phyloP scores from a whole-genome alignment of 129 eudicot genomes.

The Oenanthe sinensis region DNA sequence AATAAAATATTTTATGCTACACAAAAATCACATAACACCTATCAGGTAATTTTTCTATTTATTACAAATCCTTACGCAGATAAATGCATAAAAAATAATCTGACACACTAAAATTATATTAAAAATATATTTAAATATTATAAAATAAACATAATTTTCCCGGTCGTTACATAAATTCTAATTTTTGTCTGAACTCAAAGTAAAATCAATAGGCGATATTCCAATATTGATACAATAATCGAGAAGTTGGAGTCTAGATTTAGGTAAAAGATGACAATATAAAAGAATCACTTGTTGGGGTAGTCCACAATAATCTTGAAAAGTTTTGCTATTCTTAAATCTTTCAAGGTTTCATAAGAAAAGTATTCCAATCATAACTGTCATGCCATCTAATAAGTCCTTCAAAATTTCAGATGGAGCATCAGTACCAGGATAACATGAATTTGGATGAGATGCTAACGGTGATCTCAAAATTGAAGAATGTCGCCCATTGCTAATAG shows the following conservation, averaged over 20 bases:
- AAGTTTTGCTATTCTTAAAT: constrained; percentile 79
- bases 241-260: background rate
- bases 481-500: constrained; percentile 32
- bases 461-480: constrained; percentile 67
- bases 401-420: constrained; percentile 49
- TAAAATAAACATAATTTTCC: too few species aligned
- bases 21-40: too few species aligned
- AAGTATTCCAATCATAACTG: constrained; percentile 84
- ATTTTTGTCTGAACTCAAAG: background rate
- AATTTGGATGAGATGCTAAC: constrained; percentile 76
- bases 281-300: constrained; percentile 66
- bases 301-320: constrained; percentile 90
- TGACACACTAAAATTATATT: too few species aligned
- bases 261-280: background rate
- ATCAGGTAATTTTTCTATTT: too few species aligned
- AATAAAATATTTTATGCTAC: too few species aligned
- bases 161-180: background rate
- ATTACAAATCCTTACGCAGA: too few species aligned
- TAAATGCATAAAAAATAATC: too few species aligned
- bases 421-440: constrained; percentile 40
- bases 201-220: background rate
- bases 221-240: background rate
- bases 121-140: too few species aligned
- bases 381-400: constrained; percentile 92
- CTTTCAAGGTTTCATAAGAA: constrained; percentile 95